These are phyloP conservation scores for Astrothelium macrocarpum DNA, from an alignment of 495 filamentous ascomycete genomes.

Conservation along the genomic window DNA sequence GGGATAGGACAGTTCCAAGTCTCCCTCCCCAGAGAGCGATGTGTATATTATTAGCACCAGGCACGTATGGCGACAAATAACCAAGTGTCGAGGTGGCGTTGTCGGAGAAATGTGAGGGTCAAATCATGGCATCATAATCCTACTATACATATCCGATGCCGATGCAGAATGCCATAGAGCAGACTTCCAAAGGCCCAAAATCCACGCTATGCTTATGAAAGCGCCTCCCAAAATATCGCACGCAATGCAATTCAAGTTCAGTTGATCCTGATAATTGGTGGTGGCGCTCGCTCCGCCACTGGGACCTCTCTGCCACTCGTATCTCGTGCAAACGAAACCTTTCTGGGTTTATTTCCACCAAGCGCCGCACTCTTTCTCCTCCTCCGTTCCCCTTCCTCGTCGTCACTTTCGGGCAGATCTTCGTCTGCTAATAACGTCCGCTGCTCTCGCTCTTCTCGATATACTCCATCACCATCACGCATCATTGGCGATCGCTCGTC, in stretches of 20 bases:
- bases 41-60: no score
- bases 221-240: not conserved
- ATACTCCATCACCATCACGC: constrained; percentile 21
- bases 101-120: no score
- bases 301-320: constrained; percentile 24
- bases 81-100: no score
- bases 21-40: no score
- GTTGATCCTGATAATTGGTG: constrained; percentile 14
- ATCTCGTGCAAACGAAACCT: constrained; percentile 13
- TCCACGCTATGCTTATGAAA: not conserved
- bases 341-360: constrained; percentile 12
- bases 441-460: constrained; percentile 7
- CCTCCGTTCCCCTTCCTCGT: constrained; percentile 5
- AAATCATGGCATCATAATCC: no score
- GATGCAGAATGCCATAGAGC: not conserved
- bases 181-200: not conserved
- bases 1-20: no score
- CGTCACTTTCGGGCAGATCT: not conserved
- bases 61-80: no score
- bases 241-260: not conserved
- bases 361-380: constrained; percentile 17
- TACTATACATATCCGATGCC: not conserved
- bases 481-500: constrained; percentile 50
- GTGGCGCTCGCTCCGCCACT: constrained; percentile 25
- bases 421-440: not conserved